phyloP scores from a whole-genome alignment of 495 filamentous ascomycete genomes.

The Neurospora sp. region DNA sequence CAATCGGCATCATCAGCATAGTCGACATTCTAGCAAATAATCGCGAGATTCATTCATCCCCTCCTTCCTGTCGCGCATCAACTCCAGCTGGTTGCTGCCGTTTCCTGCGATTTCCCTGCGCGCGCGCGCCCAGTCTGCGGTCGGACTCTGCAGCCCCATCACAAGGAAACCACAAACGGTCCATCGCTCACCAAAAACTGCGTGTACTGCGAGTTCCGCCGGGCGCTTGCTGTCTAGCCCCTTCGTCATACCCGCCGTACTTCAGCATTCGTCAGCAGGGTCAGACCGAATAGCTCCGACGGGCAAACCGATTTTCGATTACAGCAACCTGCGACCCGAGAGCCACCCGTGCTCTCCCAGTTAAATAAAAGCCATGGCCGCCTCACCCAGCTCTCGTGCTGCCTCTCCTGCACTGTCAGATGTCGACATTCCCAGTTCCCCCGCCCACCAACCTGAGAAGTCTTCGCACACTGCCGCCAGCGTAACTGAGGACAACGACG shows the following conservation, averaged over 20 bases:
- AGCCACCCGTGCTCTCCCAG: background rate
- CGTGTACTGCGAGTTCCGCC: background rate
- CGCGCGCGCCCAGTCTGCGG: background rate
- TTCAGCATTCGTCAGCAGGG: background rate
- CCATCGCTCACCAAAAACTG: background rate
- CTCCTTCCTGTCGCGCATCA: background rate
- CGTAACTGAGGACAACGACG: slow-evolving; percentile 25
- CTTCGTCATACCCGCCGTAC: background rate
- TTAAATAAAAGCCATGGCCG: slow-evolving; percentile 16
- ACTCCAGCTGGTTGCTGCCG: background rate
- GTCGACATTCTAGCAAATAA: background rate
- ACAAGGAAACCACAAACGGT: background rate
- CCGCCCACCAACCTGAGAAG: slow-evolving; percentile 3
- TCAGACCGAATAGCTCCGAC: background rate
- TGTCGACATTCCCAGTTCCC: slow-evolving; percentile 21
- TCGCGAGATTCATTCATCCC: background rate
- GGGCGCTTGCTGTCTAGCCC: background rate
- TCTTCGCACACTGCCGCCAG: slow-evolving; percentile 6
- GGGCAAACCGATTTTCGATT: background rate
- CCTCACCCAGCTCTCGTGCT: slow-evolving; percentile 19
- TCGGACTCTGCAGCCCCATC: background rate
- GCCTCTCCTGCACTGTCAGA: slow-evolving; percentile 18
- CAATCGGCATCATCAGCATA: background rate
- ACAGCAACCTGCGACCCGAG: background rate
- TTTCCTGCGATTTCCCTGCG: background rate